Evolutionary conservation across 2,329 filamentous ascomycete species (phyloP).

Genomic region (Daldinia sp.): DNA sequence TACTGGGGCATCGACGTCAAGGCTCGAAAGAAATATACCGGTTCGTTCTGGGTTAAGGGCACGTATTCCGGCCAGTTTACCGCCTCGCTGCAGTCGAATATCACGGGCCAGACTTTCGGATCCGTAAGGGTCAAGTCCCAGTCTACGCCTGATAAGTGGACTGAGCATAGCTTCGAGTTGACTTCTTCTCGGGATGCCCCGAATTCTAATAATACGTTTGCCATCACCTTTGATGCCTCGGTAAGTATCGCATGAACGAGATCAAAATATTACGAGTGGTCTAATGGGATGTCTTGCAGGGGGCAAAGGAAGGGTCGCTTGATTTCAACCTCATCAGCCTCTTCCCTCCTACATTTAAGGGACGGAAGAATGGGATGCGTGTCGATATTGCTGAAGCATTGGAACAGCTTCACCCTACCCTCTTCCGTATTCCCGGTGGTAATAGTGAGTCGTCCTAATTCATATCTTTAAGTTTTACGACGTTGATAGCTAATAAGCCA

Average conservation of each 20-base stretch:
- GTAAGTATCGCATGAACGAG: slow-evolving; percentile 34
- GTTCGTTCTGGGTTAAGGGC: slow-evolving; percentile 67
- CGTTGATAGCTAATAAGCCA: background rate
- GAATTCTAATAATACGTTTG: slow-evolving; percentile 68
- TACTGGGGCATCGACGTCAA: slow-evolving; percentile 70
- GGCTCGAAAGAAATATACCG: slow-evolving; percentile 58
- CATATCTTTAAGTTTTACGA: background rate
- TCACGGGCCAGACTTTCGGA: slow-evolving; percentile 60
- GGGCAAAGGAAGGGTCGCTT: slow-evolving; percentile 56
- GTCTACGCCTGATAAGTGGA: slow-evolving; percentile 59
- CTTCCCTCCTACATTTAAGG: slow-evolving; percentile 71
- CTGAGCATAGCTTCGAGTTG: slow-evolving; percentile 63
- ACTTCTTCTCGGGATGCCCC: slow-evolving; percentile 60
- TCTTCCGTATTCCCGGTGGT: slow-evolving; percentile 74
- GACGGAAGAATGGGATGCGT: slow-evolving; percentile 68
- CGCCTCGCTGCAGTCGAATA: slow-evolving; percentile 59
- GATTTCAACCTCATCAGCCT: slow-evolving; percentile 70
- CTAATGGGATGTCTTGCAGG: slow-evolving; percentile 44
- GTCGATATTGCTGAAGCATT: slow-evolving; percentile 67
- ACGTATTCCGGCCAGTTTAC: slow-evolving; percentile 61
- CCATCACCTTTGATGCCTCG: slow-evolving; percentile 63
- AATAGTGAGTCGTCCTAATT: slow-evolving; percentile 58
- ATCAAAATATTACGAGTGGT: background rate
- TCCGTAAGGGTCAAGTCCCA: slow-evolving; percentile 61
- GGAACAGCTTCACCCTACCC: slow-evolving; percentile 64